A percentile compares a stretch with the other conserved stretches of the same genome.
Conservation (phyloP, 2,329 filamentous ascomycete genomes). For the Claviceps purpurea region DNA sequence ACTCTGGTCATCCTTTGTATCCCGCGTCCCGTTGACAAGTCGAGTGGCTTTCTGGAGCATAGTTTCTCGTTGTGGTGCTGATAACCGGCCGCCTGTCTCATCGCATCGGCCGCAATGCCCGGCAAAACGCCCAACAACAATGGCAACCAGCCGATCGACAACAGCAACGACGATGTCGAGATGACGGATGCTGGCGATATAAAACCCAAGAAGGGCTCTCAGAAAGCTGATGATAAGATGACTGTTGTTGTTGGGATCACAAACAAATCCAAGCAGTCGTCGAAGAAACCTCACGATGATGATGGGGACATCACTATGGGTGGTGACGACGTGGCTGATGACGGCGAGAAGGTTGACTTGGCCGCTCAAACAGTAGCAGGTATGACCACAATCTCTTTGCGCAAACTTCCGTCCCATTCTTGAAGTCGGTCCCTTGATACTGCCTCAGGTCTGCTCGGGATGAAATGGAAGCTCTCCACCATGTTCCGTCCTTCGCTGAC, state of each 20-base stretch:
- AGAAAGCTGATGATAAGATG: constrained; percentile 69
- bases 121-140: constrained; percentile 62
- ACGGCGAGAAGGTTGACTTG: constrained; percentile 46
- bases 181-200: constrained; percentile 57
- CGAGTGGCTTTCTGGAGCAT: neutral
- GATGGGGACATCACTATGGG: constrained; percentile 64
- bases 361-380: constrained; percentile 46
- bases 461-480: too few relatives aligned
- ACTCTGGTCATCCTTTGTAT: neutral
- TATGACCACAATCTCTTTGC: constrained; percentile 20
- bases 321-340: constrained; percentile 41
- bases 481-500: constrained; percentile 1
- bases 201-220: constrained; percentile 46
- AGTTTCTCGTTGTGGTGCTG: neutral
- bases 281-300: constrained; percentile 41
- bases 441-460: neutral
- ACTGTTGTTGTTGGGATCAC: constrained; percentile 66
- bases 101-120: constrained; percentile 38
- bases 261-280: constrained; percentile 47
- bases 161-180: constrained; percentile 52
- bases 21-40: neutral
- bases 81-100: neutral
- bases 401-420: too few relatives aligned
- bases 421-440: neutral
- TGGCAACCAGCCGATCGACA: constrained; percentile 56